Conservation (phyloP, 768 basidiomycete genomes). For the Podaxis sp. region DNA sequence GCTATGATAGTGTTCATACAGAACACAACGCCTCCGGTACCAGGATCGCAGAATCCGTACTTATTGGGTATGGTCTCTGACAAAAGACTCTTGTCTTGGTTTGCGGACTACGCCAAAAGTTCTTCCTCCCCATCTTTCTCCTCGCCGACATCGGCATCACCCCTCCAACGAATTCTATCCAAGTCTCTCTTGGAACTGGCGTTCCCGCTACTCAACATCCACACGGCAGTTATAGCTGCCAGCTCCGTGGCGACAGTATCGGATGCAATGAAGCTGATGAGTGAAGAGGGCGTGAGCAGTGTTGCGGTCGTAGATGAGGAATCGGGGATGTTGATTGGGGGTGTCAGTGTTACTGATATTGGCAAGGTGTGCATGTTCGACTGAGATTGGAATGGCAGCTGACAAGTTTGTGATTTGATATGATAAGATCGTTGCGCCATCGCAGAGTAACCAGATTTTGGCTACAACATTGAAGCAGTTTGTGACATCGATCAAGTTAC, state of each 20-base stretch:
- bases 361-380: conserved; percentile 47
- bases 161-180: conserved; percentile 40
- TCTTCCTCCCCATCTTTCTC: conserved; percentile 25
- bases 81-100: conserved; percentile 65
- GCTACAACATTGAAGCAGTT: conserved; percentile 66
- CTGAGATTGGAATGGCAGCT: not conserved
- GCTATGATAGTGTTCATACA: not conserved
- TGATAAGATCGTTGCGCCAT: conserved; percentile 72
- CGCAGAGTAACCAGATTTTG: conserved; percentile 75
- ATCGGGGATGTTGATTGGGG: conserved; percentile 58
- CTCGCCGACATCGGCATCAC: not conserved
- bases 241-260: conserved; percentile 59
- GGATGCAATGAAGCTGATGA: conserved; percentile 84
- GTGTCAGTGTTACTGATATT: conserved; percentile 80
- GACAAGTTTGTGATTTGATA: not conserved
- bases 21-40: not conserved
- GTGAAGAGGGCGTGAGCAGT: conserved; percentile 80
- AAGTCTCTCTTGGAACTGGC: conserved; percentile 52
- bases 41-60: conserved; percentile 25
- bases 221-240: conserved; percentile 58
- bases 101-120: conserved; percentile 48
- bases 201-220: conserved; percentile 63
- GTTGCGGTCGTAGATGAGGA: conserved; percentile 73
- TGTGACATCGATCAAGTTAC: conserved; percentile 67
- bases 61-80: conserved; percentile 77